A percentile compares a stretch with the other conserved stretches of the same genome.
phyloP scores from a whole-genome alignment of 1,284 basidiomycete species.

The Fistulina hepatica region DNA sequence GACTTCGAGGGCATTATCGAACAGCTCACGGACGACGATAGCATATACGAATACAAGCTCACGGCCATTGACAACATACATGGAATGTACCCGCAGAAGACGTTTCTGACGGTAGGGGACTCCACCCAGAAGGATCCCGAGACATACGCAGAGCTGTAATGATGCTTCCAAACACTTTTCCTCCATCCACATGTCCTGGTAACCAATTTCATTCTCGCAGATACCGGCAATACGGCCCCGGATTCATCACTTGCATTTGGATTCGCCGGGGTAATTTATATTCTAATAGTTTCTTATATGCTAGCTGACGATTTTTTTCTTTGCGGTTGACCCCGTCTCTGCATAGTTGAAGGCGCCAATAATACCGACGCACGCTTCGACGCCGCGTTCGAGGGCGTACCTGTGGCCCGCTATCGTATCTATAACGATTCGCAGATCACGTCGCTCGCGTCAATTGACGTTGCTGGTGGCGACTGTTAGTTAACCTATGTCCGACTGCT shows the following conservation, averaged over 20 bases:
- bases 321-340: no score
- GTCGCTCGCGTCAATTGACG: constrained; percentile 19
- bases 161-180: neutral
- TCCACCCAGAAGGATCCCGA: constrained; percentile 32
- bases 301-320: no score
- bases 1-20: constrained; percentile 22
- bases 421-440: constrained; percentile 24
- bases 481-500: no score
- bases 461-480: constrained; percentile 23
- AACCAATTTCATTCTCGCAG: constrained; percentile 11
- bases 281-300: no score
- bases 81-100: constrained; percentile 30
- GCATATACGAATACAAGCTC: constrained; percentile 1
- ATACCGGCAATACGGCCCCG: constrained; percentile 24
- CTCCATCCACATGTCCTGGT: neutral
- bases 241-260: constrained; percentile 20
- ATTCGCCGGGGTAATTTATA: no score
- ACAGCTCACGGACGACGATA: constrained; percentile 11
- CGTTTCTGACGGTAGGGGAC: constrained; percentile 29
- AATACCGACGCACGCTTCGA: constrained; percentile 27
- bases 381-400: constrained; percentile 22
- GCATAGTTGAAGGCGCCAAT: constrained; percentile 20
- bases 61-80: constrained; percentile 25
- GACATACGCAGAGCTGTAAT: constrained; percentile 29
- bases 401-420: constrained; percentile 17